Percentiles rank a stretch among this genome's conserved stretches.
phyloP scores from a whole-genome alignment of 2,329 filamentous ascomycete genomes.

The Helicocarpus griseus region DNA sequence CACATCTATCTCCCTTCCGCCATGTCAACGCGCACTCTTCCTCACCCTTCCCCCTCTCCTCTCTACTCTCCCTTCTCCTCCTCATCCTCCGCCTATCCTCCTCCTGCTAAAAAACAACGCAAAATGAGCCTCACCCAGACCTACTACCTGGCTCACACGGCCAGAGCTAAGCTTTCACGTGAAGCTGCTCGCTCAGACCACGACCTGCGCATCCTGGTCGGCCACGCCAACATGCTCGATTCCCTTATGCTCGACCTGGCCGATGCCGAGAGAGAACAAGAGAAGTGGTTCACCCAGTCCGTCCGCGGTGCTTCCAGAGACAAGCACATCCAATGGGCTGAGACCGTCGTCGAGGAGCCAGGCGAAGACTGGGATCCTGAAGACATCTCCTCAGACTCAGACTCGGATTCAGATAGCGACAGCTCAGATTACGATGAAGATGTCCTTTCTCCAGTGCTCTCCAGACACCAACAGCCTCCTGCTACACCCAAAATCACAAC shows the following conservation, averaged over 20 bases:
- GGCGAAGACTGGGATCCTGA: slow-evolving; percentile 62
- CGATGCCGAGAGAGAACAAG: slow-evolving; percentile 89
- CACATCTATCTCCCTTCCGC: background rate
- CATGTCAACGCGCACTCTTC: background rate
- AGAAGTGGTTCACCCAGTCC: slow-evolving; percentile 95
- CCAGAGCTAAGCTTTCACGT: slow-evolving; percentile 85
- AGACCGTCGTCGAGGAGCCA: slow-evolving; percentile 62
- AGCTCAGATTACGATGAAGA: slow-evolving; percentile 22
- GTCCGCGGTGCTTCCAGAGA: slow-evolving; percentile 73
- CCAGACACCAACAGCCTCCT: slow-evolving; percentile 8
- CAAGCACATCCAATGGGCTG: slow-evolving; percentile 79
- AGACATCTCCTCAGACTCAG: slow-evolving; percentile 46
- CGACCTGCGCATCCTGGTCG: slow-evolving; percentile 88
- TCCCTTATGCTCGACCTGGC: slow-evolving; percentile 84
- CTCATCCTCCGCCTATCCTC: slow-evolving; percentile 24
- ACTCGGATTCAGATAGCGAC: slow-evolving; percentile 38
- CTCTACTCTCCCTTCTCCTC: slow-evolving; percentile 14
- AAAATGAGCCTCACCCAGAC: slow-evolving; percentile 98
- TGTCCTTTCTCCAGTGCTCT: slow-evolving; percentile 20
- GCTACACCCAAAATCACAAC: slow-evolving; percentile 16
- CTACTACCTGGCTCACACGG: slow-evolving; percentile 96
- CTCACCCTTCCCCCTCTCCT: background rate
- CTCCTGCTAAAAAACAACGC: slow-evolving; percentile 48
- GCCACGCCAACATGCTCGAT: slow-evolving; percentile 97
- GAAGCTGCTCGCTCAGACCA: slow-evolving; percentile 88